These are phyloP conservation scores for Pyrus hybrid DNA, from an alignment of 331 rosid species.

Conservation along the genomic window DNA sequence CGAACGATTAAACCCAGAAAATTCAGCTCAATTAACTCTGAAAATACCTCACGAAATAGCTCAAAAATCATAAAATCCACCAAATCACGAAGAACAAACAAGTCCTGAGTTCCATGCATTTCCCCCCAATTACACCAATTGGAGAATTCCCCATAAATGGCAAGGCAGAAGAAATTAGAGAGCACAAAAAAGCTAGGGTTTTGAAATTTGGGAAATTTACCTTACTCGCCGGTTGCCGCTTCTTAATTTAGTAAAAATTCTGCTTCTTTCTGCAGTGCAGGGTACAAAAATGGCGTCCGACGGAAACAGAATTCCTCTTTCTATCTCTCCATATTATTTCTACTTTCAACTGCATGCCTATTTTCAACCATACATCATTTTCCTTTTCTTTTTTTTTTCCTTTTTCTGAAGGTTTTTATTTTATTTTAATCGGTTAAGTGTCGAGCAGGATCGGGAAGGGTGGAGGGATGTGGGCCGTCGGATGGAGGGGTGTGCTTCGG, in stretches of 20 bases:
- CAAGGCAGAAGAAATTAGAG: neutral
- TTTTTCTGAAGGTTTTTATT: neutral
- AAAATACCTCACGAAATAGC: neutral
- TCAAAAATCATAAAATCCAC: neutral
- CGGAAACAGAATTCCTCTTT: neutral
- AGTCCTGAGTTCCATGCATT: neutral
- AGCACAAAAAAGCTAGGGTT: conserved; percentile 22
- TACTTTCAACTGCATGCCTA: neutral
- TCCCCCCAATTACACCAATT: neutral
- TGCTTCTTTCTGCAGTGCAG: neutral
- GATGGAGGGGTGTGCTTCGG: conserved; percentile 2
- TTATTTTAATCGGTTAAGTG: neutral
- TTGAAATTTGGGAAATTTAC: conserved; percentile 5
- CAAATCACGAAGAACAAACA: neutral
- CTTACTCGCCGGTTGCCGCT: neutral
- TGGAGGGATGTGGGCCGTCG: neutral
- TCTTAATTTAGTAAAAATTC: neutral
- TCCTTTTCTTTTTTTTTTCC: neutral
- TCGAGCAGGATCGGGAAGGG: neutral
- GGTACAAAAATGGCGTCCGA: neutral
- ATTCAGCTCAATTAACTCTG: neutral
- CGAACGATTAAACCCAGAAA: neutral
- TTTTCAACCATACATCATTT: neutral
- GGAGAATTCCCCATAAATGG: neutral
- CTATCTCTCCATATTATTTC: neutral